These are phyloP conservation scores for Phtheirospermum japonicum DNA, from an alignment of 257 asterid genomes.

Conservation along the genomic window DNA sequence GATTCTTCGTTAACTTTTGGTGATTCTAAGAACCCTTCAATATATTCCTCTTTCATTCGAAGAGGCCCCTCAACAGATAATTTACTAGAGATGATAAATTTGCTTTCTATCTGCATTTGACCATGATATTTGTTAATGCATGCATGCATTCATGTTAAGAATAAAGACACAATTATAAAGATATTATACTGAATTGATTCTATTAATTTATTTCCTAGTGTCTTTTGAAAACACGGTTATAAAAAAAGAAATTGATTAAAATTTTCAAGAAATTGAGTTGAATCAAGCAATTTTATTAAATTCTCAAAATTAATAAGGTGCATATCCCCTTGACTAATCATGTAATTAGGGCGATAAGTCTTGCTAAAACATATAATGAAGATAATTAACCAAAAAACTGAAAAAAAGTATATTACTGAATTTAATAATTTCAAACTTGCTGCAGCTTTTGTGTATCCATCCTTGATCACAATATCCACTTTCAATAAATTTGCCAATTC, in stretches of 20 bases:
- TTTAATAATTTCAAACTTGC: conserved; percentile 68
- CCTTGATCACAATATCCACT: conserved; percentile 71
- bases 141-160: background rate
- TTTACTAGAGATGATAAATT: conserved; percentile 51
- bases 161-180: background rate
- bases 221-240: no score
- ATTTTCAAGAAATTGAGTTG: no score
- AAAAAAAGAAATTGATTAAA: no score
- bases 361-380: background rate
- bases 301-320: background rate
- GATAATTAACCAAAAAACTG: background rate
- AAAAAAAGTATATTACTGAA: conserved; percentile 45
- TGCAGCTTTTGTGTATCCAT: conserved; percentile 67
- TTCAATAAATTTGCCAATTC: conserved; percentile 63
- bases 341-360: conserved; percentile 6
- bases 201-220: background rate
- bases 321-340: background rate
- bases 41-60: conserved; percentile 85
- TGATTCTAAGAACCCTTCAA: conserved; percentile 74
- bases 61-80: conserved; percentile 89
- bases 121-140: conserved; percentile 10
- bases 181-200: no score
- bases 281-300: no score
- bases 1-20: conserved; percentile 81
- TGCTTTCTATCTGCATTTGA: conserved; percentile 79